A percentile compares a stretch with the other conserved stretches of the same genome.
Conservation (phyloP, 1,139 yeast species). For the Taiozyma onychis region DNA sequence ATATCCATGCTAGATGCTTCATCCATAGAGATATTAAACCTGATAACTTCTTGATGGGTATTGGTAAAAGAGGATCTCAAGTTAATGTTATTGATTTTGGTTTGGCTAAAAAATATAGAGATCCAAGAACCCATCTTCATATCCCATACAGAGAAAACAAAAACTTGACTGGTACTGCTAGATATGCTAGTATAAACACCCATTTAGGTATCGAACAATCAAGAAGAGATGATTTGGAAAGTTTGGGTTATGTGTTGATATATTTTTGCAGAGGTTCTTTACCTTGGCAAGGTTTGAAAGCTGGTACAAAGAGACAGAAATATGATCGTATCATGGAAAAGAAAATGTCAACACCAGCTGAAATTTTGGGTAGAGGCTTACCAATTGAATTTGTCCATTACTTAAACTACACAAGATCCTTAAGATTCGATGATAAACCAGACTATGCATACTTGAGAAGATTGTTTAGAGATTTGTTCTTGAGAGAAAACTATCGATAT, state of each 20-base stretch:
- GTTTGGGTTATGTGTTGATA: constrained; percentile 90
- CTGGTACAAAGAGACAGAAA: constrained; percentile 94
- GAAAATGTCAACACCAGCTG: constrained; percentile 90
- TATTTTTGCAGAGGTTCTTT: constrained; percentile 92
- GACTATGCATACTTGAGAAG: constrained; percentile 88
- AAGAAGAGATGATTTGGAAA: constrained; percentile 94
- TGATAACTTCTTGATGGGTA: constrained; percentile 95
- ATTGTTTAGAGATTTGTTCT: constrained; percentile 82
- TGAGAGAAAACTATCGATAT: constrained; percentile 84
- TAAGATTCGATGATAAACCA: constrained; percentile 94
- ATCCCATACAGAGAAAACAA: constrained; percentile 96
- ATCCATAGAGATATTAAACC: constrained; percentile 92
- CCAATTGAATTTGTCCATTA: constrained; percentile 89
- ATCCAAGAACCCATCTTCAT: constrained; percentile 92
- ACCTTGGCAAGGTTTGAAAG: constrained; percentile 99
- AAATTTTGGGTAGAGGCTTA: constrained; percentile 82
- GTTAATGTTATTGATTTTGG: constrained; percentile 97
- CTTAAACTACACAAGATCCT: constrained; percentile 81
- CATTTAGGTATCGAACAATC: constrained; percentile 96
- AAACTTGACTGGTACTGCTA: constrained; percentile 94
- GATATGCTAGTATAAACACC: constrained; percentile 93
- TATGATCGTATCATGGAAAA: constrained; percentile 96
- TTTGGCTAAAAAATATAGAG: constrained; percentile 91
- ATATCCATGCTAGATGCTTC: constrained; percentile 91
- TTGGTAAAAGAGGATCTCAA: constrained; percentile 91